These are phyloP conservation scores for Blakeslea trispora DNA, from an alignment of 371 early-diverging fungal species.

Conservation along the genomic window DNA sequence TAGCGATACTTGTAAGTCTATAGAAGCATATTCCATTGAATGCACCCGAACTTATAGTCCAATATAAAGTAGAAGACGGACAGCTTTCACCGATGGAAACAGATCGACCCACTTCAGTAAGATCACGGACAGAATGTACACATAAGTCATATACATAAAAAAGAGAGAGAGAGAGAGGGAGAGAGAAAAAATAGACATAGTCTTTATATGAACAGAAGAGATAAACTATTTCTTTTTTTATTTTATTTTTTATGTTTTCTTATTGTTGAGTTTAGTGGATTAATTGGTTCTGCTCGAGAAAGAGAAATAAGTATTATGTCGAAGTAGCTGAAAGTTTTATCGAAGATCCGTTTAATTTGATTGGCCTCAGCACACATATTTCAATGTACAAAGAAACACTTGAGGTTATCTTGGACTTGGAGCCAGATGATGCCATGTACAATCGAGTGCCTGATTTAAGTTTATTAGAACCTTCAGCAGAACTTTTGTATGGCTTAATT, in stretches of 20 bases:
- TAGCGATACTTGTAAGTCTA: conserved; percentile 16
- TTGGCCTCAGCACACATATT: conserved; percentile 79
- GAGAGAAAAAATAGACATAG: too few species aligned
- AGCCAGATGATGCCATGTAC: conserved; percentile 57
- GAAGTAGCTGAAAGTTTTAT: conserved; percentile 85
- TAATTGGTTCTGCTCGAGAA: conserved; percentile 84
- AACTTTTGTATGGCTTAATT: conserved; percentile 77
- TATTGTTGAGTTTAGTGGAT: too few species aligned
- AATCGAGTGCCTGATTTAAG: conserved; percentile 45
- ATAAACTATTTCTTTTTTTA: too few species aligned
- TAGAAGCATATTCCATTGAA: neutral
- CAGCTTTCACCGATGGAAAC: conserved; percentile 14
- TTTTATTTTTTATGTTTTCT: too few species aligned
- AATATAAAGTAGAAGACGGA: conserved; percentile 9
- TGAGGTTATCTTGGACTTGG: conserved; percentile 83
- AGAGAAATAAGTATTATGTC: conserved; percentile 79
- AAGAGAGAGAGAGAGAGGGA: neutral
- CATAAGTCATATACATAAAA: neutral
- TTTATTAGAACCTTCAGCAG: conserved; percentile 51
- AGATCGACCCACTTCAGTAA: conserved; percentile 11
- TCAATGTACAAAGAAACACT: conserved; percentile 79
- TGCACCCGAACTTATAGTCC: neutral
- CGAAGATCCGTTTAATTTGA: conserved; percentile 92
- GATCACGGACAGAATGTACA: too few species aligned
- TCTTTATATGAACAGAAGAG: too few species aligned